Evolutionary conservation across 1,284 basidiomycete genomes (phyloP), one percentile per base, ranked within the genome.

Genomic region (Leccinum proliferum): DNA sequence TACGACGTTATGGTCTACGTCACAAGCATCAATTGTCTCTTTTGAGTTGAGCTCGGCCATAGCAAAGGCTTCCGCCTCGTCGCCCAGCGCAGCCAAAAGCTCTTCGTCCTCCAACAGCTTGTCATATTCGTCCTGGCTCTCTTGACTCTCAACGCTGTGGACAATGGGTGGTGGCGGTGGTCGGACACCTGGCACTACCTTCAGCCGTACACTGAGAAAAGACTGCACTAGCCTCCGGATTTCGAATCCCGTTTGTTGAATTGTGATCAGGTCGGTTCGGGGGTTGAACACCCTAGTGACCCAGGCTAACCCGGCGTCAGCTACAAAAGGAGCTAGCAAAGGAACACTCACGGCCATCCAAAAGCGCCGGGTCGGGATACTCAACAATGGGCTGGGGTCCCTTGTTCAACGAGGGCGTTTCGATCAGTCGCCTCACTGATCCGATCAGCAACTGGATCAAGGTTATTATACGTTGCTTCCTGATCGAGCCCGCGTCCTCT

Each of bases 61-160:
- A 8, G 67, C 68, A 10, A 68, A 60, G 10, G 62, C 59, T 59
- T 70, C 68, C 3, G 66, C 68, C 12, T 74, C 76, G 10, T 75
- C 77, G 9, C 81, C 85, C 25, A 89, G 73, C 14, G 83, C 79
- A 12, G 79, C 81, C 12, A 81, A 72, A 5, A 91, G 72, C 25
- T 80, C 79, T 2, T 85, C 83, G 67, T 90, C 87, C 55, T 88
- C 80, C 41, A 79, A 79, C 35, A 84, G 77, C 56, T 77, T 77
- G 35, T 80, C 83, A 68, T 84, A 90, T 59, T 83, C 79, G 53
- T 94, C 90, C 70, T 94, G 90, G 67, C 92, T 95, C 66, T 94
- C 92, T 68, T 87, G 80, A 63, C 80, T 80, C 60, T 83, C 77
- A 46, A 21, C 46, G 18, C 52, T 48, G 48, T 73, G 69, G 46